Evolutionary conservation across 2,329 filamentous ascomycete genomes (phyloP), one percentile per base, ranked within the genome.

Genomic region (Stachybotrys chlorohalonatus): DNA sequence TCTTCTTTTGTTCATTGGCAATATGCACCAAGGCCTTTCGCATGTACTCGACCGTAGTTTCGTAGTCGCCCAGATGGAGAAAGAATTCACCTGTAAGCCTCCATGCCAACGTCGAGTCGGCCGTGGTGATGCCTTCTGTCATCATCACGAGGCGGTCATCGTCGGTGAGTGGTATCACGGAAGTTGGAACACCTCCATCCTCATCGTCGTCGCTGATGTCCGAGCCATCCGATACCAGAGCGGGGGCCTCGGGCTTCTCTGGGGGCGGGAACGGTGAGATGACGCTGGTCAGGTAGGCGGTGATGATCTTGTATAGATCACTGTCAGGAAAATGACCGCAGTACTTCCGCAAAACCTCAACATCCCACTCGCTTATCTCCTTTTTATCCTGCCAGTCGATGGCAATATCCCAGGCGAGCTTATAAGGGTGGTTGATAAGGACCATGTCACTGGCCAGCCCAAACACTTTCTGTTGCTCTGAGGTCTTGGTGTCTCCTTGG

Each of bases 381-480:
- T 89, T 84, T 47, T 84, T 75, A 68, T 96, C 92, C 61, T 88
- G 82, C 89, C 93, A 97, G 65, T 97, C 90, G 56, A 99, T 77
- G 32, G 88, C 81, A 57, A 96, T 86, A 63, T 90, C 87, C 95
- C 95, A 99, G 0, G 94, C 94, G 15, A 95, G 78, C 59, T 86
- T 83, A 71, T 87, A 96, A 0, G 90, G 89, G 62, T 97, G 91
- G 63, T 93, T 92, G 67, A 99, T 94, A 56, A 96, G 89, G 57
- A 99, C 93, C 89, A 99, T 96, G 57, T 93, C 94, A 58, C 86
- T 84, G 1, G 93, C 91, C 53, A 94, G 75, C 56, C 87, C 86
- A 63, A 87, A 72, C 0, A 96, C 86, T 59, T 87, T 85, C 42
- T 83, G 75, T 31, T 89, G 81, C 68, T 95, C 91, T 16, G 76